Percentiles rank a stretch among this genome's conserved stretches.
These are phyloP conservation scores for Fistulifera pelliculosa DNA, from an alignment of 108 stramenopile genomes.

Conservation along the genomic window DNA sequence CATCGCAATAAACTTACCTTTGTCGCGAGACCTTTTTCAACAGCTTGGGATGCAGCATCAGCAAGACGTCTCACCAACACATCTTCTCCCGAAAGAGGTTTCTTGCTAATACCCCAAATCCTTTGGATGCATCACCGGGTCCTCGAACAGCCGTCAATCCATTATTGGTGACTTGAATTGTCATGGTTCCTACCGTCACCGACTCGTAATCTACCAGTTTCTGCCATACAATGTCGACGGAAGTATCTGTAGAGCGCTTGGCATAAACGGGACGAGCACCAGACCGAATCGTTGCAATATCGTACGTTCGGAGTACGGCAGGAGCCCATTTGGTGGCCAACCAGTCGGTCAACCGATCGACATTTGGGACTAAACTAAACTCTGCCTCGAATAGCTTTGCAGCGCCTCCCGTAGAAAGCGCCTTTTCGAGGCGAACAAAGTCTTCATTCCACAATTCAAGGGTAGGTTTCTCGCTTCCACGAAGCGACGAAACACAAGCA, in stretches of 20 bases:
- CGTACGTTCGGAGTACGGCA: conserved; percentile 66
- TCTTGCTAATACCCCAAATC: conserved; percentile 50
- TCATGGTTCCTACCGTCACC: conserved; percentile 56
- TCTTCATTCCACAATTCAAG: conserved; percentile 56
- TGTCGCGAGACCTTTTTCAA: conserved; percentile 77
- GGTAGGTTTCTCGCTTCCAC: conserved; percentile 35
- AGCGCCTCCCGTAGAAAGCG: conserved; percentile 21
- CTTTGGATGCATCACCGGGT: conserved; percentile 50
- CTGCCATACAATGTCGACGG: conserved; percentile 72
- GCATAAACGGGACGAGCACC: conserved; percentile 67
- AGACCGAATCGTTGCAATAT: conserved; percentile 71
- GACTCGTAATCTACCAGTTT: conserved; percentile 59
- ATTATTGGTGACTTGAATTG: conserved; percentile 34
- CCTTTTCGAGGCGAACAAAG: conserved; percentile 31
- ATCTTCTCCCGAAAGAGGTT: conserved; percentile 64
- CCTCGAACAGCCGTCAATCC: conserved; percentile 51
- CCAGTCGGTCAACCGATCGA: conserved; percentile 65
- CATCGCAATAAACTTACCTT: conserved; percentile 40
- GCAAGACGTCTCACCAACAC: conserved; percentile 62
- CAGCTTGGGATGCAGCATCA: conserved; percentile 66
- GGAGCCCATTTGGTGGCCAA: conserved; percentile 81
- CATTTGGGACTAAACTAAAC: conserved; percentile 49
- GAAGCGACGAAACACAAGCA: conserved; percentile 49
- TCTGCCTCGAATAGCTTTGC: conserved; percentile 42
- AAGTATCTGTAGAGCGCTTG: conserved; percentile 20